These are phyloP conservation scores for Oropetium thomaeum DNA, from an alignment of 176 grass and related monocot genomes.

Conservation along the genomic window DNA sequence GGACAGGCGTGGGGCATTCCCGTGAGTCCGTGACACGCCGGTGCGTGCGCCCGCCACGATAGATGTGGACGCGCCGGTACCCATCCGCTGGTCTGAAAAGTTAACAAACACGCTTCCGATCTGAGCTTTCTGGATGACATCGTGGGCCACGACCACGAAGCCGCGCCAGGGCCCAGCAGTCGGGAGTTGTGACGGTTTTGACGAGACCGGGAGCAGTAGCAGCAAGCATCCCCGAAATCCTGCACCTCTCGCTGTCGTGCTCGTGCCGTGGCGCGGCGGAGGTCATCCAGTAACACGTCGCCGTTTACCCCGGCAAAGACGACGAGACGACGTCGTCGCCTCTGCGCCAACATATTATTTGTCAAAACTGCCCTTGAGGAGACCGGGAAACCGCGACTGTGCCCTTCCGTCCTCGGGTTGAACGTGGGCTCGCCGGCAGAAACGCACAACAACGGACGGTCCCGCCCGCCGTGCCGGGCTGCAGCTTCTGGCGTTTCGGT, in stretches of 20 bases:
- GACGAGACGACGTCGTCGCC: background rate
- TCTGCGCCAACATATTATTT: background rate
- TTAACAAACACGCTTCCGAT: background rate
- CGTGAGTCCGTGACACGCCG: background rate
- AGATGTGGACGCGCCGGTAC: background rate
- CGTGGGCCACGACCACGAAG: background rate
- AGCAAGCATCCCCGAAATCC: no score
- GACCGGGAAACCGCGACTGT: background rate
- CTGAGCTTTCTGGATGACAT: background rate
- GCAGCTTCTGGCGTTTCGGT: conserved; percentile 22
- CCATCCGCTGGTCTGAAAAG: background rate
- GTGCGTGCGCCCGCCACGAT: background rate
- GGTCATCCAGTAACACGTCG: background rate
- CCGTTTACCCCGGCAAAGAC: conserved; percentile 3
- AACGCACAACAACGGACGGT: background rate
- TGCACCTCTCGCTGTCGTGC: no score
- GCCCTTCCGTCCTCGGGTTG: background rate
- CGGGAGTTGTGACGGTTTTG: no score
- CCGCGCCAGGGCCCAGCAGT: background rate
- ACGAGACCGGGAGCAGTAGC: background rate
- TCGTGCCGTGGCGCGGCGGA: no score
- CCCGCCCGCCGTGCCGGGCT: background rate
- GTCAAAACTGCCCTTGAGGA: conserved; percentile 1
- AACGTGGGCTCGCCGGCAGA: conserved; percentile 21
- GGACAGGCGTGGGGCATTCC: no score